Evolutionary conservation across 2,329 filamentous ascomycete species (phyloP).

Genomic region (Seiridium cupressi): DNA sequence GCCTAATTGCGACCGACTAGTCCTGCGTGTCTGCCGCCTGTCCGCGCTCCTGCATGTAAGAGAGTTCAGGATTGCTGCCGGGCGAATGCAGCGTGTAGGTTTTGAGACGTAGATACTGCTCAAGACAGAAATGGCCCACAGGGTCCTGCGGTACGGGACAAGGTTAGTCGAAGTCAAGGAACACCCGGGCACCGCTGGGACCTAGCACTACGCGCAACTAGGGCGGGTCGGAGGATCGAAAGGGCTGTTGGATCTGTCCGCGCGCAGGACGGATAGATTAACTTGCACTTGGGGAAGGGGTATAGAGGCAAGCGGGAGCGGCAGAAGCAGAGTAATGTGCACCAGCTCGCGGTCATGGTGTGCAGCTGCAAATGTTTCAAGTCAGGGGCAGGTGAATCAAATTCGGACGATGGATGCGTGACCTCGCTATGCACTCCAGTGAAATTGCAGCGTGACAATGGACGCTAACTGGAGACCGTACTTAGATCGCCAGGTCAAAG

Average conservation of each 20-base stretch:
- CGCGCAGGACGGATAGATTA: too few relatives aligned
- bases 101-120: background rate
- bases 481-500: background rate
- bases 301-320: too few relatives aligned
- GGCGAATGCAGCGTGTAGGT: background rate
- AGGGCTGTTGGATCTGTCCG: background rate
- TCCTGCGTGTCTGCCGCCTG: slow-evolving; percentile 2
- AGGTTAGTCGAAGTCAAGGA: background rate
- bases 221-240: background rate
- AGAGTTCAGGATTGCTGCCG: background rate
- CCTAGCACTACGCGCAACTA: too few relatives aligned
- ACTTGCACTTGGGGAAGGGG: too few relatives aligned
- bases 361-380: background rate
- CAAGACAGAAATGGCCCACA: background rate
- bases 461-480: too few relatives aligned
- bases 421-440: background rate
- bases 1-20: slow-evolving; percentile 8
- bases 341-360: background rate
- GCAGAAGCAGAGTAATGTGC: background rate
- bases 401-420: background rate
- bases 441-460: too few relatives aligned
- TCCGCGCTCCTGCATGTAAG: slow-evolving; percentile 4
- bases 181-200: too few relatives aligned
- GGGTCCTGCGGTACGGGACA: background rate
- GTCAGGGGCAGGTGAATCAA: background rate